phyloP scores from a whole-genome alignment of 164 flowering plant genomes.

The Euptelea pleiosperma region DNA sequence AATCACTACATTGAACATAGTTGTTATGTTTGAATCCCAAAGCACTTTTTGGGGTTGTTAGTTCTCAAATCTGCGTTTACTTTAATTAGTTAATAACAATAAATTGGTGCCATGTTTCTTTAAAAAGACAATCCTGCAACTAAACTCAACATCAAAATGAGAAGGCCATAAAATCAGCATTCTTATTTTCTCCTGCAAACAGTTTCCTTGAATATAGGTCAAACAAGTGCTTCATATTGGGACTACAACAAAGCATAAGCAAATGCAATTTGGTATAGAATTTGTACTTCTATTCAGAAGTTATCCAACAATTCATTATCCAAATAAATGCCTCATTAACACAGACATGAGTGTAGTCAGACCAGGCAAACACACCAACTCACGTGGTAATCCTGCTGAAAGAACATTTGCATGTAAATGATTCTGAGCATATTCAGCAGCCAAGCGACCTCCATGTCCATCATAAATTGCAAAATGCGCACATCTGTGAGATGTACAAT shows the following conservation, averaged over 20 bases:
- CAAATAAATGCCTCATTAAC: slow-evolving; percentile 5
- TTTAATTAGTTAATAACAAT: background rate
- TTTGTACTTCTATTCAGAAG: too few relatives aligned
- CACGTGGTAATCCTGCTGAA: slow-evolving; percentile 95
- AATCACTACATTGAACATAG: background rate
- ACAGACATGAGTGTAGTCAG: slow-evolving; percentile 14
- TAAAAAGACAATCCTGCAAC: background rate
- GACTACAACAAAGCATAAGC: background rate
- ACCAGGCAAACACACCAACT: slow-evolving; percentile 71
- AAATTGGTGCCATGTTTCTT: background rate
- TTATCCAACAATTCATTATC: background rate
- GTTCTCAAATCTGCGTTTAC: background rate
- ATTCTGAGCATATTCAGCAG: slow-evolving; percentile 83
- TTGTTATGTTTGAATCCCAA: too few relatives aligned
- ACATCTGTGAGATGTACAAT: slow-evolving; percentile 49
- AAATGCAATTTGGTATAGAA: background rate
- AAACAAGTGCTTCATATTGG: too few relatives aligned
- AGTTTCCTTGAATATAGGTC: too few relatives aligned
- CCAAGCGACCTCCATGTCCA: slow-evolving; percentile 91
- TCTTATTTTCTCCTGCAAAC: too few relatives aligned
- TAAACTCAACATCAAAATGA: background rate
- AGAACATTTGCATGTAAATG: slow-evolving; percentile 73
- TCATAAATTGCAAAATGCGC: slow-evolving; percentile 87
- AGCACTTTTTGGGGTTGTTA: too few relatives aligned
- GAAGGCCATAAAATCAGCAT: too few relatives aligned